phyloP scores from a whole-genome alignment of 768 basidiomycete genomes.

The Boletus rex-veris region DNA sequence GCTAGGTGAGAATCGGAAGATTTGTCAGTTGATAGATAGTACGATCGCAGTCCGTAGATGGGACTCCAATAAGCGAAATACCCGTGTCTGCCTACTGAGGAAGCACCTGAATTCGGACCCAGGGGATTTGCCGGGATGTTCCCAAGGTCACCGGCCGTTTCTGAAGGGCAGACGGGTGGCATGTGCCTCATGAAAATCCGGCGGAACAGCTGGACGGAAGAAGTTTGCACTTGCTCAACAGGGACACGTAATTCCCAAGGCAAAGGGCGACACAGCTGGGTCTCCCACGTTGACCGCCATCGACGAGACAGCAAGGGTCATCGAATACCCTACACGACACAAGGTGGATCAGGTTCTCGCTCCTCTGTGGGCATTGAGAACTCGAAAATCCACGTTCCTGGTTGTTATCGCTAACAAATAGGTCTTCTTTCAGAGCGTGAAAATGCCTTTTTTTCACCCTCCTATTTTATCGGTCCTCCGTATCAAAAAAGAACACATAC shows the following conservation, averaged over 20 bases:
- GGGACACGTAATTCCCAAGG: conserved; percentile 15
- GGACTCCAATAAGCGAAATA: background rate
- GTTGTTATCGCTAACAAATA: conserved; percentile 1
- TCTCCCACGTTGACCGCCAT: conserved; percentile 11
- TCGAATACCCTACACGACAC: conserved; percentile 2
- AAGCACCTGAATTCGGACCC: background rate
- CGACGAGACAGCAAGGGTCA: background rate
- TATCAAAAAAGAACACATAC: background rate
- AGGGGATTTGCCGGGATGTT: conserved; percentile 25
- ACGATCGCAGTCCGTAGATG: background rate
- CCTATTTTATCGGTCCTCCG: background rate
- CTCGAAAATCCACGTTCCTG: conserved; percentile 11
- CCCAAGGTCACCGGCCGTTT: conserved; percentile 20
- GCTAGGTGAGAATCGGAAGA: conserved; percentile 17
- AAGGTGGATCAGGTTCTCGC: conserved; percentile 8
- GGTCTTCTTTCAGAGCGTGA: conserved; percentile 2
- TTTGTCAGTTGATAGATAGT: background rate
- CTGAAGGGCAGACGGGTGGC: conserved; percentile 1
- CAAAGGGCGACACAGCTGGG: background rate
- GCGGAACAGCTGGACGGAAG: conserved; percentile 10
- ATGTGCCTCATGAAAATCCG: conserved; percentile 22
- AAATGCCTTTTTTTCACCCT: background rate
- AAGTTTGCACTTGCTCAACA: background rate
- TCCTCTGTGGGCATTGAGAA: conserved; percentile 6
- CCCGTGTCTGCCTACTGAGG: background rate